Base-by-base conservation (phyloP, 106 monocot genomes). In the Amphibolis antarctica region DNA sequence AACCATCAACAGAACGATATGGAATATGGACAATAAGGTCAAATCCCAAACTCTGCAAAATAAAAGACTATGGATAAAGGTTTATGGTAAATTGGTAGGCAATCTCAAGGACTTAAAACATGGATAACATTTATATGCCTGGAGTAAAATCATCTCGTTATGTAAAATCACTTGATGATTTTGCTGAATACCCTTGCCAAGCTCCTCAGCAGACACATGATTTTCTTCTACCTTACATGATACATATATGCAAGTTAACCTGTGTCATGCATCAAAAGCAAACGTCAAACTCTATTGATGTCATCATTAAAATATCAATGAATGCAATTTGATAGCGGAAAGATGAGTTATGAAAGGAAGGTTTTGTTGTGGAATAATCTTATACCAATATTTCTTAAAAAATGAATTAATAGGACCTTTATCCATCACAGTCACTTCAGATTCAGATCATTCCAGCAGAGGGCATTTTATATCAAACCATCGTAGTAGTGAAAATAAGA, bases 221-320 rank as follows among this genome's bases (percentile, higher is more conserved):
- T 86, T 93, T 83, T 93, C 93, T 81, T 93, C 93, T 45, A 88
- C 81, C 83, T 93, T 94, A 56, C 94, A 89, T 50, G 94, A 86
- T 59, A 86, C 59, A 76, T 94, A 94, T 70, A 94, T 78, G 71
- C 89, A 94, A 66, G 94, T 94, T 67, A 94, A 65, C 94, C 94
- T 94, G 79, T 66, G 36, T 7, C 36, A 7, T 36, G 2, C 7
- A 36, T 36, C 2, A 7, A 36, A 36, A 36, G 4, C 36, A 36
- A 36, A 36, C 36, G 7, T 7, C 66, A 14, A 75, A 17, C 17
- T 18, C 26, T 12, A 46, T 59, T 9, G 46, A 44, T 13, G 18
- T 19, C 0, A 46, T 45, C 24, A 65, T 48, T 49, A 12, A 3
- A 28, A 26, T 26, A 14, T 28, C 25, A 29, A 36, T 7, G 7